phyloP scores from a whole-genome alignment of 2,329 filamentous ascomycete species.

The Sporothrix humicola region DNA sequence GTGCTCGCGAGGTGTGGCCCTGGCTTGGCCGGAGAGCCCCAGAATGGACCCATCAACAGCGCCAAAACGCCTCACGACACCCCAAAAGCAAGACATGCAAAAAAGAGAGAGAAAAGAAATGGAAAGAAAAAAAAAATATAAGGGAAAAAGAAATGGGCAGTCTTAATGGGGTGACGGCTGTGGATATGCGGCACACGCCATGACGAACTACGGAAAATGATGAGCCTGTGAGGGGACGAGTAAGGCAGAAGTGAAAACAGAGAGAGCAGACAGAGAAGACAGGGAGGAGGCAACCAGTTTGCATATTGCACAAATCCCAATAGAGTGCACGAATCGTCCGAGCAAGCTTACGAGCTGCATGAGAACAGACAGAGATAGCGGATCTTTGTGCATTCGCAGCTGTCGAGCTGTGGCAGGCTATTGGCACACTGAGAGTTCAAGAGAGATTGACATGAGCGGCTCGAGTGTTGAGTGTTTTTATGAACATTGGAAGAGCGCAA shows the following conservation, averaged over 20 bases:
- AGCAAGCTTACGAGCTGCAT: neutral
- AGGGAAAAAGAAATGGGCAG: neutral
- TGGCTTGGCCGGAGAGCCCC: neutral
- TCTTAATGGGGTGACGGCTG: too few species aligned
- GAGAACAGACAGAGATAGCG: neutral
- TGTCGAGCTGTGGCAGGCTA: neutral
- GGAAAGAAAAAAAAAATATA: neutral
- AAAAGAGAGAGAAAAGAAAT: neutral
- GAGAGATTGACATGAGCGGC: neutral
- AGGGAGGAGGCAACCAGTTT: conserved; percentile 5
- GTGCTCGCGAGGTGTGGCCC: conserved; percentile 5
- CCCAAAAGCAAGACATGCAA: neutral
- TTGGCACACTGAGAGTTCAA: neutral
- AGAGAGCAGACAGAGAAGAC: neutral
- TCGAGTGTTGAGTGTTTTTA: neutral
- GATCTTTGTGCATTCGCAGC: neutral
- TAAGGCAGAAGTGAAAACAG: neutral
- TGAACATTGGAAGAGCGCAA: neutral
- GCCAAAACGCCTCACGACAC: neutral
- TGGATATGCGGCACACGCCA: conserved; percentile 1
- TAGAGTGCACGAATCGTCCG: neutral
- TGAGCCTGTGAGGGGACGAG: neutral
- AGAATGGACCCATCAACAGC: neutral
- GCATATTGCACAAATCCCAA: neutral
- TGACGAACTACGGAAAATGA: neutral